Evolutionary conservation across 495 filamentous ascomycete species (phyloP).

Genomic region (Neurospora sp.): DNA sequence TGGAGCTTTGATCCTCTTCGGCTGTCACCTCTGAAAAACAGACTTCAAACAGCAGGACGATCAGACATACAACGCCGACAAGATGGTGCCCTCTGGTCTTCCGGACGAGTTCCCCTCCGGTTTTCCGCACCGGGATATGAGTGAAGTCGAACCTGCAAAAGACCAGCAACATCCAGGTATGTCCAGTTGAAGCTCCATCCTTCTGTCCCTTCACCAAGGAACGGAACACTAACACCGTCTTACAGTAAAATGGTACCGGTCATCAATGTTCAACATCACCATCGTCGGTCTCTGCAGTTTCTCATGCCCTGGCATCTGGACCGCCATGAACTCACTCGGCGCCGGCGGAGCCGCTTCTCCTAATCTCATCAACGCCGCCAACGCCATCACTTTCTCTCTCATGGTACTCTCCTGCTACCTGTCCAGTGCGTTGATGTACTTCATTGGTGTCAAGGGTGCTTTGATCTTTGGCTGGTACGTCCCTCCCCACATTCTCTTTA

Average conservation of each 20-base stretch:
- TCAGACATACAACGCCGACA: background rate
- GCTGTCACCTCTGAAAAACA: background rate
- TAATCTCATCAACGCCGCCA: constrained; percentile 59
- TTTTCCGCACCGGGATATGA: background rate
- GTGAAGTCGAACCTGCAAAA: constrained; percentile 10
- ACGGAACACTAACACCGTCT: background rate
- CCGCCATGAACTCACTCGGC: constrained; percentile 59
- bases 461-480: constrained; percentile 49
- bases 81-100: background rate
- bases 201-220: background rate
- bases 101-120: background rate
- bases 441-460: constrained; percentile 54
- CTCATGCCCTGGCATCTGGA: constrained; percentile 56
- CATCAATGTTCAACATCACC: constrained; percentile 52
- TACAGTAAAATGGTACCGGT: constrained; percentile 54
- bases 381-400: constrained; percentile 55
- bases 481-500: background rate
- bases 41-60: background rate
- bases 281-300: constrained; percentile 56
- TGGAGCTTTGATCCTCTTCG: background rate
- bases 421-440: constrained; percentile 41
- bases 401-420: constrained; percentile 55
- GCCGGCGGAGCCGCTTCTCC: constrained; percentile 54
- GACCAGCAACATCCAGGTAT: constrained; percentile 14
- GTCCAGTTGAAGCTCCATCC: background rate